Evolutionary conservation across 305 asterid genomes (phyloP), one percentile per base, ranked within the genome.

Genomic region (Lippia alba): DNA sequence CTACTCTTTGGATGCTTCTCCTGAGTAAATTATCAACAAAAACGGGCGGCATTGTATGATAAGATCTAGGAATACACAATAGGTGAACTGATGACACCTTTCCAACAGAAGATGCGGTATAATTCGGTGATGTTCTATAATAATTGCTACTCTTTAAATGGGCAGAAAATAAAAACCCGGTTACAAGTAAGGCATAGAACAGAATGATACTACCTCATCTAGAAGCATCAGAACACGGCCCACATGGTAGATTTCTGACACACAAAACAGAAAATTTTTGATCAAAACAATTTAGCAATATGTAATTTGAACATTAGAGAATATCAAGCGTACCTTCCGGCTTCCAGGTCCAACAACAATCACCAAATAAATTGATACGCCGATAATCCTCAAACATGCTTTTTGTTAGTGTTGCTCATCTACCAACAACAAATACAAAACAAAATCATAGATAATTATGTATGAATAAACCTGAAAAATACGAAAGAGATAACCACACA

Each of bases 291-390:
- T 61, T n/a, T 67, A 64, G 62, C 58, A 64, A 70, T 68, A 66
- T 76, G 33, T 50, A 41, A 30, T 60, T 67, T 33, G 60, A 68
- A 71, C 18, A 36, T 65, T 46, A 44, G 49, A 59, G 72, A 73
- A 61, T 19, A 72, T 61, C 80, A 71, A 24, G 30, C 1, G 3
- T 65, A 91, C 97, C 99, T 94, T 94, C 71, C 99, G 97, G 71
- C 99, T 94, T 75, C 99, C 99, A 33, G 99, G 99, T 67, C 97
- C 99, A 72, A 97, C 99, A 83, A 94, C 90, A 82, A 94, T 90
- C 81, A 94, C 85, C 78, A 94, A 67, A 32, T 97, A 97, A 63
- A 69, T 78, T 72, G 95, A 86, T 76, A 88, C 73, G 79, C 84
- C 55, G 77, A 78, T 84, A 91, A 77, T 88, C 96, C 64, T 81